Base-by-base conservation (phyloP, 2,329 filamentous ascomycete genomes). In the Diaporthe aspalathi region DNA sequence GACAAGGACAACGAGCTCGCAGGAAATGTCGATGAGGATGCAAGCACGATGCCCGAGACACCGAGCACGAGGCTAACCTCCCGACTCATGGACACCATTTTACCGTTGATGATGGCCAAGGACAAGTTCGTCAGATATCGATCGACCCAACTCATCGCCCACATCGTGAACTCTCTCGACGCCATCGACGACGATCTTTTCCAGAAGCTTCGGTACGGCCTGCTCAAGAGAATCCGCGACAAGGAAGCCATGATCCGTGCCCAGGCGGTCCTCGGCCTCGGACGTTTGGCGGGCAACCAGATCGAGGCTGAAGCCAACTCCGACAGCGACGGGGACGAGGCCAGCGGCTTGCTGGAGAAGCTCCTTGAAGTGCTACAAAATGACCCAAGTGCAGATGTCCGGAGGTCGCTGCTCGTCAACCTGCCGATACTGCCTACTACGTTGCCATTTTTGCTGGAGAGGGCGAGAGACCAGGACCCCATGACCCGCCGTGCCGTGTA, bases 71-170 rank as follows among this genome's bases (percentile, higher is more conserved):
- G 95, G 63, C 88, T 98, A 29, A 93, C 91, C 0, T 90, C 90
- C 2, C 87, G 90, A 38, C 87, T 98, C 45, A 89, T 98, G 77
- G 89, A 90, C 67, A 87, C 90, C 8, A 83, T 96, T 24, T 84
- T 97, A 3, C 92, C 93, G 6, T 84, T 97, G n/a, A 85, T 97
- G 72, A 88, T 88, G 12, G 90, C 93, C 53, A 98, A 97, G 82
- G 96, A 99, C 82, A 98, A 98, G 82, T 92, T 92, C 72, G 92
- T 98, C 57, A 90, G 96, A 71, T 99, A 94, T 81, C 89, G 96
- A 71, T 90, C 94, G 5, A 97, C 95, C 0, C 96, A 99, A 79
- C 89, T 97, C 67, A 90, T 97, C 67, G 93, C 94, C 2, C 93
- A 97, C 79, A 91, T 98, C 74, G 92, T 99, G 82, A 97, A 97